Evolutionary conservation across 2,329 filamentous ascomycete genomes (phyloP).

Genomic region (Helminthosporium solani): DNA sequence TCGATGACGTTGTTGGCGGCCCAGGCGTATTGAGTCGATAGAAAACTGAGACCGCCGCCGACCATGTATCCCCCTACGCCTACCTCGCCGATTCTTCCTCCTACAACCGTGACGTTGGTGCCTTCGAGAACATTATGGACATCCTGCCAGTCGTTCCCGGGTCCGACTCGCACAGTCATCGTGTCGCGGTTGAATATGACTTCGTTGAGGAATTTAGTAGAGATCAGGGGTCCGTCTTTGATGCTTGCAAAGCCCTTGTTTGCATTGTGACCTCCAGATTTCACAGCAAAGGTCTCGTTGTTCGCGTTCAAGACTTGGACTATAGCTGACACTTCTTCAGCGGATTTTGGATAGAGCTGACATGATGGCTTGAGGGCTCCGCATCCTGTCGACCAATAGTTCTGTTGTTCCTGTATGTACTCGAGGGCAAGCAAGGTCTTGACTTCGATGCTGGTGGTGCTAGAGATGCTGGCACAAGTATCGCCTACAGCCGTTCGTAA

Average conservation of each 20-base stretch:
- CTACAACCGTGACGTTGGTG: conserved; percentile 39
- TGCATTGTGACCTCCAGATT: conserved; percentile 52
- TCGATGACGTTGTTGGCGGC: conserved; percentile 50
- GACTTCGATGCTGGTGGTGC: conserved; percentile 12
- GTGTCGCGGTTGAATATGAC: conserved; percentile 16
- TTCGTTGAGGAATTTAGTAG: conserved; percentile 43
- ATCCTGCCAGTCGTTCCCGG: conserved; percentile 33
- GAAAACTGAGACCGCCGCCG: conserved; percentile 46
- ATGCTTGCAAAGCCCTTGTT: conserved; percentile 49
- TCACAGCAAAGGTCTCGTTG: conserved; percentile 55
- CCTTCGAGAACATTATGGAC: conserved; percentile 40
- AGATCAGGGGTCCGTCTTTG: conserved; percentile 46
- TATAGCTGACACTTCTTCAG: conserved; percentile 54
- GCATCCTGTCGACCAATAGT: conserved; percentile 30
- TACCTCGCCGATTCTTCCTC: conserved; percentile 50
- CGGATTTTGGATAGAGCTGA: conserved; percentile 36
- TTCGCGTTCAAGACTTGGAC: conserved; percentile 48
- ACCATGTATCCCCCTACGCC: conserved; percentile 50
- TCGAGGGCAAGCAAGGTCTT: conserved; percentile 10
- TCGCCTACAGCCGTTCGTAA: conserved; percentile 9
- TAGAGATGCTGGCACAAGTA: conserved; percentile 18
- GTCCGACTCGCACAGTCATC: conserved; percentile 25
- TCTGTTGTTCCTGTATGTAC: conserved; percentile 20
- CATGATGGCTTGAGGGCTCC: conserved; percentile 29
- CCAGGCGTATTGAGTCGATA: conserved; percentile 46